Evolutionary conservation across 306 rosid genomes (phyloP), one percentile per base, ranked within the genome.

Genomic region (Pachyrhizus erosus): DNA sequence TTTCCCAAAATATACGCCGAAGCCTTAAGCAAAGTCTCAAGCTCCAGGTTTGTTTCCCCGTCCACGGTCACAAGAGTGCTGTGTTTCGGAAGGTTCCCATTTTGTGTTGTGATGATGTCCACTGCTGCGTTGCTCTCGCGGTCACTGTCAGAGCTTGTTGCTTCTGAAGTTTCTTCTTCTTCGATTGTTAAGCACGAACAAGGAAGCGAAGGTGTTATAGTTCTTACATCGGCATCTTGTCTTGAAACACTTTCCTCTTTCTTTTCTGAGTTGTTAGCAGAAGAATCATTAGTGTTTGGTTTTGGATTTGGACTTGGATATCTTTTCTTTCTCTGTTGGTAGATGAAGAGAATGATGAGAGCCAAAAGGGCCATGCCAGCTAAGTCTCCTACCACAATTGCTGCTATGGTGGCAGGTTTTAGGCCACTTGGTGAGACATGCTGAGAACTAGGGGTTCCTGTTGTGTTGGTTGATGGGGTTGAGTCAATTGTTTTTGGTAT

Each of bases 1-100:
- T 89, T 91, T 51, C 98, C 98, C 52, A 96, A 75, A 5, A 92
- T 77, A 65, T 83, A 96, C 7, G 99, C 99, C 0, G 99, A 96
- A 1, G 98, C 98, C 71, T 92, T 92, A 1, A 96, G 76, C 85
- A 96, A 31, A 3, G 89, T 93, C 87, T 93, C 99, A 20, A 88
- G 70, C 69, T 96, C 98, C 7, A 96, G 84, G 79, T 80, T 86
- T 1, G 93, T 87, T 61, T 92, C 98, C 1, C 87, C 92, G 40
- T 91, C 96, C 1, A 96, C 84, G 0, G 89, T 90, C 6, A 96
- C 91, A 0, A 96, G 89, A 21, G 87, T 75, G 0, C 92, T 93
- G 11, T 78, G 80, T 73, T 83, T 87, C 9, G 76, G 58, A 70
- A 75, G 14, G 6, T 26, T 86, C 37, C 33, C 81, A 10, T 42